phyloP scores from a whole-genome alignment of 1,139 yeast genomes.

The Zygosaccharomyces sapae region DNA sequence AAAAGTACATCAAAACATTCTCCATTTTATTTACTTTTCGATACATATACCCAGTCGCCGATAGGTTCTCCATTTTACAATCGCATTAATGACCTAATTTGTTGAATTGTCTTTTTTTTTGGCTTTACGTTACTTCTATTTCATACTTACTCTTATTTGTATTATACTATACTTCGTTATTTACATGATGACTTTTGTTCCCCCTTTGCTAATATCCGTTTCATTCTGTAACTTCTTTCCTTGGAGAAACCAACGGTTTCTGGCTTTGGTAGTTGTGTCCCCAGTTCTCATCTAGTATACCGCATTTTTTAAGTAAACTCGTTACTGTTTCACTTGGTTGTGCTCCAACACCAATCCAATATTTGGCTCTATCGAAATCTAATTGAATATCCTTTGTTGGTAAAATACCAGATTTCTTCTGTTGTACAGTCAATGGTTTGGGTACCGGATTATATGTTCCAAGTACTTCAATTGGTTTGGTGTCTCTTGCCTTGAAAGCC shows the following conservation, averaged over 20 bases:
- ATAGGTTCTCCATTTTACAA: neutral
- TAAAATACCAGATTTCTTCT: conserved; percentile 51
- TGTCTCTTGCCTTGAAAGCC: conserved; percentile 65
- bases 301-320: conserved; percentile 73
- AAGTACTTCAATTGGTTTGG: conserved; percentile 86
- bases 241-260: conserved; percentile 20
- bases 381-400: conserved; percentile 76
- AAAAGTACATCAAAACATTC: neutral
- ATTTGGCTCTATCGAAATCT: conserved; percentile 87
- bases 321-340: conserved; percentile 84
- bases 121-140: neutral
- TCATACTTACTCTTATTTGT: neutral
- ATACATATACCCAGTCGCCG: neutral
- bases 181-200: conserved; percentile 3
- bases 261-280: conserved; percentile 29
- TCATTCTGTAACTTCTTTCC: conserved; percentile 19
- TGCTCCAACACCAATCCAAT: conserved; percentile 99
- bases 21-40: neutral
- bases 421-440: conserved; percentile 55
- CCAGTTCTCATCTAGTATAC: conserved; percentile 72
- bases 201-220: neutral
- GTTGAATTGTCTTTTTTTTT: neutral
- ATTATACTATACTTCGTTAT: conserved; percentile 4
- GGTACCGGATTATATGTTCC: conserved; percentile 93
- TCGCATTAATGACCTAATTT: neutral